A percentile compares a stretch with the other conserved stretches of the same genome.
Evolutionary conservation across 768 basidiomycete species (phyloP).

Genomic region (Suillus discolor): DNA sequence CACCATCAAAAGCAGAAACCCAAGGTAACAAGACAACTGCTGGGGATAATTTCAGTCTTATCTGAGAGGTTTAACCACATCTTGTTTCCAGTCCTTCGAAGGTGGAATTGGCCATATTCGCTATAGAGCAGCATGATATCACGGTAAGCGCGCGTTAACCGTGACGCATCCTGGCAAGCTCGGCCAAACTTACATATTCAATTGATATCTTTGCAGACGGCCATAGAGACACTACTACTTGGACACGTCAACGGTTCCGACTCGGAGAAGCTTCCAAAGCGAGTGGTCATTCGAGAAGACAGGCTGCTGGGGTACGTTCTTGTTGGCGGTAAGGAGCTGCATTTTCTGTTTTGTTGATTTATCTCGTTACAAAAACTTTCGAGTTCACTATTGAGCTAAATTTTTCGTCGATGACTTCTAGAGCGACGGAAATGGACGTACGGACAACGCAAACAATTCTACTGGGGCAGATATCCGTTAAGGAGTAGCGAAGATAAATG

Average conservation of each 20-base stretch:
- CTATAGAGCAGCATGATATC: slow-evolving; percentile 4
- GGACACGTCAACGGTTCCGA: background rate
- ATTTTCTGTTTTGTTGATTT: background rate
- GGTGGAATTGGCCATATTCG: background rate
- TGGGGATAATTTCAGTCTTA: background rate
- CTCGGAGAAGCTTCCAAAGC: background rate
- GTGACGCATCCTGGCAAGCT: background rate
- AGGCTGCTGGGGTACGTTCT: slow-evolving; percentile 1
- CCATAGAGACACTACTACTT: background rate
- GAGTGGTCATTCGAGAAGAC: background rate
- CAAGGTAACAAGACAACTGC: background rate
- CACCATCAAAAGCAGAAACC: background rate
- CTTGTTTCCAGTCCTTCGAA: background rate
- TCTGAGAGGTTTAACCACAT: too few relatives aligned
- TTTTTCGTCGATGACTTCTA: background rate
- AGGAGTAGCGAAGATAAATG: slow-evolving; percentile 5
- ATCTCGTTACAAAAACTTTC: background rate
- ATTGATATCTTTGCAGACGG: background rate
- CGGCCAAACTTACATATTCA: background rate
- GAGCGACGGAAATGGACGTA: background rate
- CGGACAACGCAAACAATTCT: slow-evolving; percentile 1
- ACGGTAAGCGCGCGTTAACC: background rate
- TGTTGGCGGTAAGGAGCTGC: slow-evolving; percentile 1
- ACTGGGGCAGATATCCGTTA: slow-evolving; percentile 1
- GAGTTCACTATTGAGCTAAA: background rate